Percentiles rank a stretch among this genome's conserved stretches.
These are phyloP conservation scores for Colletotrichum melonis DNA, from an alignment of 2,329 filamentous ascomycete species.

Conservation along the genomic window DNA sequence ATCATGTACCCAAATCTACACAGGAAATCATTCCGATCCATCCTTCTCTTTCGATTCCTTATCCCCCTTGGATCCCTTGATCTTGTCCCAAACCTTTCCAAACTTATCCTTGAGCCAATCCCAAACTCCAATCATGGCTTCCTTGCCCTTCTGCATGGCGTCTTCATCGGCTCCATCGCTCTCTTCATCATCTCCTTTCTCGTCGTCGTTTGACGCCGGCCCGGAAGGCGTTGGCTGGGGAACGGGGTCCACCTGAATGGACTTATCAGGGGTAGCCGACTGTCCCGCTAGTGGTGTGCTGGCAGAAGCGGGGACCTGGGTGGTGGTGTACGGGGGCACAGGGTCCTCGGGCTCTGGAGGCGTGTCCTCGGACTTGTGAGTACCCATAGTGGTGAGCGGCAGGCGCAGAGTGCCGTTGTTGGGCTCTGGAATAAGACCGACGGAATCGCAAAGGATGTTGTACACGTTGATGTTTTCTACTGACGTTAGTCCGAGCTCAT, in stretches of 20 bases:
- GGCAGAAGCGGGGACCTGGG: conserved; percentile 30
- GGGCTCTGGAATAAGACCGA: conserved; percentile 77
- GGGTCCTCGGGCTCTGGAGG: conserved; percentile 67
- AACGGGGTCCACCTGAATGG: conserved; percentile 39
- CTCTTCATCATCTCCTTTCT: conserved; percentile 29
- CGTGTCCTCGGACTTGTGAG: conserved; percentile 65
- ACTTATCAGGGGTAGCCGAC: conserved; percentile 31
- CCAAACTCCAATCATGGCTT: conserved; percentile 54
- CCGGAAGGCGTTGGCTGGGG: conserved; percentile 36
- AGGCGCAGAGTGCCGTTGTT: conserved; percentile 91
- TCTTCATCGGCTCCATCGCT: conserved; percentile 41
- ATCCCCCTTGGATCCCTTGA: conserved; percentile 43
- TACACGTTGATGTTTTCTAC: conserved; percentile 94
- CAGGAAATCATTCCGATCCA: conserved; percentile 17
- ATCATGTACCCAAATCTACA: not conserved
- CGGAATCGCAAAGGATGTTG: conserved; percentile 91
- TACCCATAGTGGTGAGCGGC: conserved; percentile 72
- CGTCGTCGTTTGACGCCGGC: conserved; percentile 29
- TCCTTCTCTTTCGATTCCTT: not conserved
- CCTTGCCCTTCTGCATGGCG: conserved; percentile 43
- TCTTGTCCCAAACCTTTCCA: conserved; percentile 57
- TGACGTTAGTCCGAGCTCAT: conserved; percentile 39
- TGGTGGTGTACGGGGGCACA: conserved; percentile 42
- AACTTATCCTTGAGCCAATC: conserved; percentile 64
- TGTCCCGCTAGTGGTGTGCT: conserved; percentile 22